A percentile compares a stretch with the other conserved stretches of the same genome.
These are phyloP conservation scores for Fusarium avenaceum DNA, from an alignment of 2,329 filamentous ascomycete genomes.

Conservation along the genomic window DNA sequence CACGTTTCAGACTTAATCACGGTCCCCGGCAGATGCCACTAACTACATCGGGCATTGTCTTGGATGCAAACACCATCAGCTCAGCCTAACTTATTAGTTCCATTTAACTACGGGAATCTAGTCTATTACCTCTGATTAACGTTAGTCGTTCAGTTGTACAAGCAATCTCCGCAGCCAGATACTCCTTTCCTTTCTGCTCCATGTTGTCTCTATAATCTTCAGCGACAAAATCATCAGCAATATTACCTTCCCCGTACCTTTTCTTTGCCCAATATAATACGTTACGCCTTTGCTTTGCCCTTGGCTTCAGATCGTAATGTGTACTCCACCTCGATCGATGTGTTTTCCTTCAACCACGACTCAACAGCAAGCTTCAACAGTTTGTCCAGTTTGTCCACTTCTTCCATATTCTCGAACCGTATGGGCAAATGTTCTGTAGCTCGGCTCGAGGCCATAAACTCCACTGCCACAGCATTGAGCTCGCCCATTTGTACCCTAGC, in stretches of 20 bases:
- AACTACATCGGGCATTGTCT: constrained; percentile 33
- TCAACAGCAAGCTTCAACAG: constrained; percentile 39
- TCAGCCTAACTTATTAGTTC: constrained; percentile 15
- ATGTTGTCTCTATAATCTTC: constrained; percentile 1
- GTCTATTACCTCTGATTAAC: constrained; percentile 9
- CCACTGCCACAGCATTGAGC: constrained; percentile 24
- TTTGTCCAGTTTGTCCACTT: constrained; percentile 43
- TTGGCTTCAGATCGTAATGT: constrained; percentile 45
- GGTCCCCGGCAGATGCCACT: constrained; percentile 34
- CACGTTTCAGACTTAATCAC: constrained; percentile 20
- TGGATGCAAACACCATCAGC: constrained; percentile 29
- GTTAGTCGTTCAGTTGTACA: constrained; percentile 24
- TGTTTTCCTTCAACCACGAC: constrained; percentile 40
- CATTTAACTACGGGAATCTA: constrained; percentile 25
- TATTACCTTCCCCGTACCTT: constrained; percentile 15
- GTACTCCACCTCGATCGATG: constrained; percentile 45
- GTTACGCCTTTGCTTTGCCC: constrained; percentile 45
- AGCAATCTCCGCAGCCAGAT: constrained; percentile 26
- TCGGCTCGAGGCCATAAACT: constrained; percentile 22
- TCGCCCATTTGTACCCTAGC: constrained; percentile 12
- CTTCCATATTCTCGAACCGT: constrained; percentile 44
- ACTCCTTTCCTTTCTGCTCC: not conserved
- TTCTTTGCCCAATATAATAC: not conserved
- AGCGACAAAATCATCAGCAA: constrained; percentile 6
- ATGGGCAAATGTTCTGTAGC: constrained; percentile 27